These are phyloP conservation scores for Rubroshorea leprosula DNA, from an alignment of 345 rosid species.

Conservation along the genomic window DNA sequence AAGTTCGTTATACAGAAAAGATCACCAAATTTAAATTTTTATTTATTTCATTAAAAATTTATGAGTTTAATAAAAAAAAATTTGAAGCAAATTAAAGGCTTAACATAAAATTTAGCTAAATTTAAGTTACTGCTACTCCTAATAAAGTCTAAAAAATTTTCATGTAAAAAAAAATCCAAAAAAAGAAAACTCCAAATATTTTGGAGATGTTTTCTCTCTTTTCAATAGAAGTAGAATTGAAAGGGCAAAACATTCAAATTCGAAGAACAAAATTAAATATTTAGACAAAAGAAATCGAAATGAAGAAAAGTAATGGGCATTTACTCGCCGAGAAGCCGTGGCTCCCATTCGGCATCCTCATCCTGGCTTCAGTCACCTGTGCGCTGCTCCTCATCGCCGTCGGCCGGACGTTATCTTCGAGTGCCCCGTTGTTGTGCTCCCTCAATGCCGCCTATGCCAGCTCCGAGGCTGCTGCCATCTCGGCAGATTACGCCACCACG, in stretches of 20 bases:
- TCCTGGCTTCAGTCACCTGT: not conserved
- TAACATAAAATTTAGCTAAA: too few relatives aligned
- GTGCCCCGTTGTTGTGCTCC: slow-evolving; percentile 11
- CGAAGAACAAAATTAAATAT: not conserved
- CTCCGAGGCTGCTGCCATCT: slow-evolving; percentile 10
- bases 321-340: not conserved
- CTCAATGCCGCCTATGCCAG: not conserved
- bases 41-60: too few relatives aligned
- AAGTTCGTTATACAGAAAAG: too few relatives aligned
- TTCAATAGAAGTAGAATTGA: not conserved
- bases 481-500: slow-evolving; percentile 18
- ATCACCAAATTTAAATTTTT: too few relatives aligned
- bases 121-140: too few relatives aligned
- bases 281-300: not conserved
- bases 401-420: slow-evolving; percentile 6
- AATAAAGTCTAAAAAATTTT: too few relatives aligned
- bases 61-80: too few relatives aligned
- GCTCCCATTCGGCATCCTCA: slow-evolving; percentile 1
- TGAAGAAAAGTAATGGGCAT: not conserved
- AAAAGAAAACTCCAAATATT: not conserved
- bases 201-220: not conserved
- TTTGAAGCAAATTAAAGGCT: too few relatives aligned
- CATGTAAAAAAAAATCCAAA: not conserved
- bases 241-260: not conserved
- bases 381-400: slow-evolving; percentile 14